phyloP scores from a whole-genome alignment of 192 early-diverging fungal genomes.

The Gryganskiella cystojenkinii region DNA sequence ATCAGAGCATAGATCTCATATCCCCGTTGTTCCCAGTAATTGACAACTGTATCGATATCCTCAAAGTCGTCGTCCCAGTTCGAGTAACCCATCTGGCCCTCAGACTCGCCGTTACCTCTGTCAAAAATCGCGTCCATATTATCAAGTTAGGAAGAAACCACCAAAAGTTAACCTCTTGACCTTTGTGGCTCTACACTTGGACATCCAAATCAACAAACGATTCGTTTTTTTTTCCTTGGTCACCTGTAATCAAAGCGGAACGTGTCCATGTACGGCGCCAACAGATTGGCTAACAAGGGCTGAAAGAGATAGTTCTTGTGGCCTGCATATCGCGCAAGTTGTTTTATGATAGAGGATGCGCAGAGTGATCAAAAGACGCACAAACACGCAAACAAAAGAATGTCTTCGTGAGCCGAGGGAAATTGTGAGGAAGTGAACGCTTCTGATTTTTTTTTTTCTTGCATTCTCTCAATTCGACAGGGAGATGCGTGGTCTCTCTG shows the following conservation, averaged over 20 bases:
- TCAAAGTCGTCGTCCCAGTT: constrained; percentile 36
- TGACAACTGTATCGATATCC: constrained; percentile 30
- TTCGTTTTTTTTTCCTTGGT: too few relatives aligned
- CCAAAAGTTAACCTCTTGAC: background rate
- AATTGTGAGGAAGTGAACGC: too few relatives aligned
- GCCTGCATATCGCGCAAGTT: too few relatives aligned
- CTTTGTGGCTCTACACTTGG: background rate
- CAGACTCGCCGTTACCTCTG: constrained; percentile 47
- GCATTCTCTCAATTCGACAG: too few relatives aligned
- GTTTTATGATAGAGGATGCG: too few relatives aligned
- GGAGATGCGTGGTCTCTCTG: too few relatives aligned
- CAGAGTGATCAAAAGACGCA: background rate
- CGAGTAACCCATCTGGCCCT: constrained; percentile 17
- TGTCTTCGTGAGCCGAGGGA: too few relatives aligned
- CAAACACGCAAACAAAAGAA: too few relatives aligned
- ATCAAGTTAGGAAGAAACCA: background rate
- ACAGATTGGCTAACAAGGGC: constrained; percentile 16
- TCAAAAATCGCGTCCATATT: background rate
- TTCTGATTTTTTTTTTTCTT: too few relatives aligned
- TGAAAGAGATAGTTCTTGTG: constrained; percentile 38
- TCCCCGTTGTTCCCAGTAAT: constrained; percentile 18
- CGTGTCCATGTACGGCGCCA: constrained; percentile 28
- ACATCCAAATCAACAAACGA: too few relatives aligned
- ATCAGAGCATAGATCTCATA: constrained; percentile 33
- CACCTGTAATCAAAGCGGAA: constrained; percentile 55